Base-by-base conservation (phyloP, 176 grass and related monocot genomes). In the Pontederia paniculata region DNA sequence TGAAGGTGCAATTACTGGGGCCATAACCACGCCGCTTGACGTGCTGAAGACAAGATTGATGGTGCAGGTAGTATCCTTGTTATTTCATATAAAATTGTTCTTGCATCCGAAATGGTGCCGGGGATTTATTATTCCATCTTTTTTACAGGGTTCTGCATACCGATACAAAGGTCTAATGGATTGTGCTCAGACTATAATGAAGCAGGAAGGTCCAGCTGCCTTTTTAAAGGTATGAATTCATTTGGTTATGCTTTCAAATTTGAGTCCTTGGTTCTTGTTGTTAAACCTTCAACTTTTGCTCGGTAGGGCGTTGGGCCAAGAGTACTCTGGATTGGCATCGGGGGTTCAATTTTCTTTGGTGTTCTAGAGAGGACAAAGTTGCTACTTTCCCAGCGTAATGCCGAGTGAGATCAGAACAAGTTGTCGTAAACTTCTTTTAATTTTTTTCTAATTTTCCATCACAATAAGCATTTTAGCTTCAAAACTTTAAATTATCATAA, bases 11-110 rank as follows among this genome's bases (percentile, higher is more conserved):
- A 73, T 97, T 71, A 97, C 93, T 55, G 93, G 86, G 61, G 86
- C 93, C 66, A 77, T 97, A 69, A 97, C 86, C 44, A 98, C 86
- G 15, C 86, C 93, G 4, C 83, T 98, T 20, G 93, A 91, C 73
- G 93, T 98, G 4, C 58, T 98, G 80, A 98, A 98, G 62, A 98
- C 93, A 47, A 81, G 93, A 74, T 63, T 91, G 70, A 97, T 97
- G 93, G 47, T 97, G 87, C 83, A 97, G 93, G 93, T 97, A 22
- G 53, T 42, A 43, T 37, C 52, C 23, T 11, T 54, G 16, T 44
- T 43, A 16, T 14, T 68, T 82, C 1, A 46, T 22, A 8, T 37
- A 54, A n/a, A n/a, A 46, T 10, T 63, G 23, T 28, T 72, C 8
- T 22, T 21, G 45, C 2, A 0, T 15, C 0, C 2, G 23, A 44